phyloP scores from a whole-genome alignment of 345 rosid species.

The Lepidium sativum region DNA sequence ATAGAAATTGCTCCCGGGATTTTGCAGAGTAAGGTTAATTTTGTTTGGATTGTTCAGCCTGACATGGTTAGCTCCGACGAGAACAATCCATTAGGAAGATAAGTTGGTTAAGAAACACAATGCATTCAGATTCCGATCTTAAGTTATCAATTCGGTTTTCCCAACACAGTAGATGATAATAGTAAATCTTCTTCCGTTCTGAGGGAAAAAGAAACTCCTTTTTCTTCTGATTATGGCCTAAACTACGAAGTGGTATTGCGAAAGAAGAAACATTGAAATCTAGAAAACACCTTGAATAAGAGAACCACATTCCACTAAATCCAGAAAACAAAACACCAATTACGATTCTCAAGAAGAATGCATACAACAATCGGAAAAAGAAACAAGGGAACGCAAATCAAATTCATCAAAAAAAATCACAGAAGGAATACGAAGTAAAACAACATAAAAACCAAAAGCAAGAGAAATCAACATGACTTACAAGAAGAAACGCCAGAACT shows the following conservation, averaged over 20 bases:
- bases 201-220: too few relatives aligned
- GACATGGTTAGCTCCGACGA: conserved; percentile 70
- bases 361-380: not conserved
- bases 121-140: not conserved
- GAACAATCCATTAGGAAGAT: conserved; percentile 26
- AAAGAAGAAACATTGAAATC: not conserved
- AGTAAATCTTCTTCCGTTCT: not conserved
- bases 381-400: not conserved
- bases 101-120: not conserved
- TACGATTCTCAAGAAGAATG: not conserved
- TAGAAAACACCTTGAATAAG: not conserved
- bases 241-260: not conserved
- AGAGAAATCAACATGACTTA: conserved; percentile 19
- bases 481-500: conserved; percentile 14
- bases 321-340: not conserved
- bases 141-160: not conserved
- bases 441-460: not conserved
- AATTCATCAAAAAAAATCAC: not conserved
- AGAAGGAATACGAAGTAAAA: not conserved
- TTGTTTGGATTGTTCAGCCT: conserved; percentile 73
- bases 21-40: conserved; percentile 37
- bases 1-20: conserved; percentile 61
- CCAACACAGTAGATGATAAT: not conserved
- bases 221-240: not conserved
- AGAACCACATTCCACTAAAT: not conserved